Percentiles rank a stretch among this genome's conserved stretches.
phyloP scores from a whole-genome alignment of 2,329 filamentous ascomycete genomes.

The Diaporthe velutina region DNA sequence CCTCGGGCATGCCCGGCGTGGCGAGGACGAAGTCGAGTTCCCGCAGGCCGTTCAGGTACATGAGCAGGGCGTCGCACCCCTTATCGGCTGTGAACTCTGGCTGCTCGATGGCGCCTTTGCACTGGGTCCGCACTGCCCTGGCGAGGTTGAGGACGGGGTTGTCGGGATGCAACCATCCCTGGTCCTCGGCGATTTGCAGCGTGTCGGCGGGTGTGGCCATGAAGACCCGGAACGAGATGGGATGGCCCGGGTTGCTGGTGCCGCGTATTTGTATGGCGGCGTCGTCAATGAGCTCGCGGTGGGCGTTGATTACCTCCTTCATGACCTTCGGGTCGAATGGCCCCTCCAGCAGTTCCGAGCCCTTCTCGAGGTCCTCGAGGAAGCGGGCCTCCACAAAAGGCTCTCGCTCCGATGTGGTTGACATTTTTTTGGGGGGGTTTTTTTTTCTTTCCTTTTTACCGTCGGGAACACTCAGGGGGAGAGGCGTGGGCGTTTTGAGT shows the following conservation, averaged over 20 bases:
- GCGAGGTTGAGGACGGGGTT: conserved; percentile 28
- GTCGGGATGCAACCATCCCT: conserved; percentile 31
- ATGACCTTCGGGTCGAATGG: conserved; percentile 22
- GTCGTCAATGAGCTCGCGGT: conserved; percentile 36
- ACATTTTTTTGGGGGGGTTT: no score
- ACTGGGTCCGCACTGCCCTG: conserved; percentile 3
- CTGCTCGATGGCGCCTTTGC: conserved; percentile 34
- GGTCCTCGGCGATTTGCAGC: conserved; percentile 32
- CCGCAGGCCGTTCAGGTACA: conserved; percentile 31
- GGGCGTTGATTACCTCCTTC: conserved; percentile 34
- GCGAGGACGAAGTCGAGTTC: conserved; percentile 27
- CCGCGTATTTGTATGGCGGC: conserved; percentile 36
- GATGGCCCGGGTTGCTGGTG: not conserved
- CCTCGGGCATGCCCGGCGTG: conserved; percentile 31
- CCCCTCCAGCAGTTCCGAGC: conserved; percentile 27
- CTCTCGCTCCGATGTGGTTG: conserved; percentile 36
- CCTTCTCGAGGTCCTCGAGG: conserved; percentile 34
- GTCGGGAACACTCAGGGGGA: not conserved
- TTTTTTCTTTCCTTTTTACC: not conserved
- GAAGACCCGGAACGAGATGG: conserved; percentile 35
- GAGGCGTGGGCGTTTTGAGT: not conserved
- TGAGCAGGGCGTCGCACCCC: conserved; percentile 33
- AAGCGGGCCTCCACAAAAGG: conserved; percentile 38
- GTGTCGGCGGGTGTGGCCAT: conserved; percentile 35
- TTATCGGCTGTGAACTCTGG: conserved; percentile 35